phyloP scores from a whole-genome alignment of 805 yeast species.

The Candida maltosa region DNA sequence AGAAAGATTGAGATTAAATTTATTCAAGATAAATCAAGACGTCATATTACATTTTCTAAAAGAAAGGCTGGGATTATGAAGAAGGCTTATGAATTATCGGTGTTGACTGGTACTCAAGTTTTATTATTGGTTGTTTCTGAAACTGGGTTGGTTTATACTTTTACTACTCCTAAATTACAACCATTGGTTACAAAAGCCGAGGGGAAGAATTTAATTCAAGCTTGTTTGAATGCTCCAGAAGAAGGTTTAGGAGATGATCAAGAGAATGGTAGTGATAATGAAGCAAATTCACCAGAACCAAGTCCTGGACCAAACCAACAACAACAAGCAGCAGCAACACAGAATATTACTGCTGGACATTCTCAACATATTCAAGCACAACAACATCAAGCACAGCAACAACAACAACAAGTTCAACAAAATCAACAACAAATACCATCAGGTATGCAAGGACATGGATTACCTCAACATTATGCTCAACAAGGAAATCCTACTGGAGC shows the following conservation, averaged over 20 bases:
- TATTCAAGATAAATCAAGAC: constrained; percentile 94
- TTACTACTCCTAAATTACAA: constrained; percentile 98
- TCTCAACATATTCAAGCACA: constrained; percentile 24
- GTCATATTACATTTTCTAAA: constrained; percentile 96
- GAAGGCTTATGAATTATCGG: constrained; percentile 97
- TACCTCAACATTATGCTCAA: constrained; percentile 4
- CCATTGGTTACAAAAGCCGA: constrained; percentile 96
- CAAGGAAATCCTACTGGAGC: constrained; percentile 26
- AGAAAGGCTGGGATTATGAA: constrained; percentile 99
- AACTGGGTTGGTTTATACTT: constrained; percentile 97
- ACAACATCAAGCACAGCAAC: constrained; percentile 22
- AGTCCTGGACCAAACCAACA: constrained; percentile 31
- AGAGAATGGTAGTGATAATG: constrained; percentile 49
- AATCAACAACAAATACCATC: constrained; percentile 8
- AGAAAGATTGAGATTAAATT: constrained; percentile 96
- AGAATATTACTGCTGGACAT: constrained; percentile 14
- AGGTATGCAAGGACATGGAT: constrained; percentile 6
- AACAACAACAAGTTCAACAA: constrained; percentile 17
- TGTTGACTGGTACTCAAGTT: constrained; percentile 96
- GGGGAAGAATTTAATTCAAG: constrained; percentile 94
- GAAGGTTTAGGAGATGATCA: constrained; percentile 69
- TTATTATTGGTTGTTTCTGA: constrained; percentile 91
- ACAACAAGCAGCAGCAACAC: constrained; percentile 17
- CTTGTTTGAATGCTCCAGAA: constrained; percentile 96
- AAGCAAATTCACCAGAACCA: constrained; percentile 38